These are phyloP conservation scores for Hymenoscyphus scutula DNA, from an alignment of 2,329 filamentous ascomycete species.

Conservation along the genomic window DNA sequence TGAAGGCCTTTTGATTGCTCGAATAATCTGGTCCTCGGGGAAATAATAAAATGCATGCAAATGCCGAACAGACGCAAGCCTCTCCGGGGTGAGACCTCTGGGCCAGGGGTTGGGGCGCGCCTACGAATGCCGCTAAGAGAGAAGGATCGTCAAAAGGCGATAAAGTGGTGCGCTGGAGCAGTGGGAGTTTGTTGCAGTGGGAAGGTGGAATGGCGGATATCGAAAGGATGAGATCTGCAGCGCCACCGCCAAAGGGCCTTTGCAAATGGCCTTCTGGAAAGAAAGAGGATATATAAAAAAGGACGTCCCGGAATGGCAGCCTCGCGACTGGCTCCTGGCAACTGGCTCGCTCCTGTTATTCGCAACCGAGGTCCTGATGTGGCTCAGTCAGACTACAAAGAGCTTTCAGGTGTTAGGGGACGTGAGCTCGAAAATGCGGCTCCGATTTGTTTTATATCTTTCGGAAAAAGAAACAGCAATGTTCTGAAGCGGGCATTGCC, in stretches of 20 bases:
- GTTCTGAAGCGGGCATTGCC: background rate
- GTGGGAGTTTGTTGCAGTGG: background rate
- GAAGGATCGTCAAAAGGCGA: slow-evolving; percentile 4
- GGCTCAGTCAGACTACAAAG: background rate
- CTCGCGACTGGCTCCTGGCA: slow-evolving; percentile 2
- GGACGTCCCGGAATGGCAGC: background rate
- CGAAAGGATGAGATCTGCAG: background rate
- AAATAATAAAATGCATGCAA: slow-evolving; percentile 5
- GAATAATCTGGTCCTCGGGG: slow-evolving; percentile 4
- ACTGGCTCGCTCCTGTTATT: background rate
- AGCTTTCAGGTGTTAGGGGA: background rate
- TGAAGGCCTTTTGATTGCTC: slow-evolving; percentile 3
- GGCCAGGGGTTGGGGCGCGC: slow-evolving; percentile 3
- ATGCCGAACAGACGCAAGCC: slow-evolving; percentile 4
- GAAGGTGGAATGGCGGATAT: slow-evolving; percentile 2
- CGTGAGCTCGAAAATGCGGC: slow-evolving; percentile 1
- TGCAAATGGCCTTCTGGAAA: background rate
- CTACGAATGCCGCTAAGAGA: slow-evolving; percentile 4
- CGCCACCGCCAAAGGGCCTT: background rate
- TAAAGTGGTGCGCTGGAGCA: background rate
- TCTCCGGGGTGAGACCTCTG: background rate
- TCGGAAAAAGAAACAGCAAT: slow-evolving; percentile 6
- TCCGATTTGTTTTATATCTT: background rate
- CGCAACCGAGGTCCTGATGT: background rate
- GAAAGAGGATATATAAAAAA: slow-evolving; percentile 3